These are phyloP conservation scores for Starmerella stellata DNA, from an alignment of 805 yeast genomes.

Conservation along the genomic window DNA sequence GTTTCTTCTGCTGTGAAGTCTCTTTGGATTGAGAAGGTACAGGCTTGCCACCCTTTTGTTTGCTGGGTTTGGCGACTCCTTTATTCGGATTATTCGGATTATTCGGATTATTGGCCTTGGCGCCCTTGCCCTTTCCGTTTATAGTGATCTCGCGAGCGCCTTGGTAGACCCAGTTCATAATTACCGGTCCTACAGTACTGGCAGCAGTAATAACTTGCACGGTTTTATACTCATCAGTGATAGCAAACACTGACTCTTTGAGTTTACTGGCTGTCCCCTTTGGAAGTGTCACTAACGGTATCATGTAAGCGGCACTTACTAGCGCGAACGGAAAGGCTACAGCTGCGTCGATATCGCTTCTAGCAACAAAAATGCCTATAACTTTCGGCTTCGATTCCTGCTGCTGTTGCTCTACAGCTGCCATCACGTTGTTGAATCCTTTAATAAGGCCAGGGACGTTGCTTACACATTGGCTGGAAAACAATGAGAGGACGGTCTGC, in stretches of 20 bases:
- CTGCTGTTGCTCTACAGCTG: too few relatives aligned
- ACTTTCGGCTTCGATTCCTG: conserved; percentile 6
- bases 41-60: too few relatives aligned
- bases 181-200: conserved; percentile 11
- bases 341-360: conserved; percentile 10
- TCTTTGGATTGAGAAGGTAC: too few relatives aligned
- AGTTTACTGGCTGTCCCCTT: conserved; percentile 7
- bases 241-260: conserved; percentile 7
- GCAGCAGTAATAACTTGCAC: too few relatives aligned
- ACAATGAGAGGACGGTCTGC: conserved; percentile 4
- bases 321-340: conserved; percentile 13
- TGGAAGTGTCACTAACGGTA: conserved; percentile 13
- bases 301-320: conserved; percentile 11
- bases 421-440: conserved; percentile 18
- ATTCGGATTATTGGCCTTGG: not conserved
- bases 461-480: conserved; percentile 2
- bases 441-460: conserved; percentile 9
- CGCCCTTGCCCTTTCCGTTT: not conserved
- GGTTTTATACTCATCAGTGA: too few relatives aligned
- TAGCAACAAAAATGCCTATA: conserved; percentile 12
- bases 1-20: too few relatives aligned
- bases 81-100: too few relatives aligned
- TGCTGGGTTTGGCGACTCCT: not conserved
- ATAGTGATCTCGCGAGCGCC: not conserved
- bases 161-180: conserved; percentile 13